Evolutionary conservation across 306 rosid species (phyloP).

Genomic region (Quercus berberidifolia): DNA sequence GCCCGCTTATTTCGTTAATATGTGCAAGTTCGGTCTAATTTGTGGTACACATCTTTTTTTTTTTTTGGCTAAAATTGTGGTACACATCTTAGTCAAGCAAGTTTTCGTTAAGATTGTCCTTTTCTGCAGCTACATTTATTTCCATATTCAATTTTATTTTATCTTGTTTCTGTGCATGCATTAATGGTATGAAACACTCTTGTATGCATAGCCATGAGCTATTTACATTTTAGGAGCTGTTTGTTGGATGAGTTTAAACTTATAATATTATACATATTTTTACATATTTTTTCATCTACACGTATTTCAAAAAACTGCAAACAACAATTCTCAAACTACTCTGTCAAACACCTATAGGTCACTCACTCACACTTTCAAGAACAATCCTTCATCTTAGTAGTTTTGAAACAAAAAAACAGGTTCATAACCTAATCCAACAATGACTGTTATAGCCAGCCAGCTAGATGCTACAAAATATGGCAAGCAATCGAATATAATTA

Average conservation of each 20-base stretch:
- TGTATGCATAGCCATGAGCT: neutral
- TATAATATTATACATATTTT: too few species aligned
- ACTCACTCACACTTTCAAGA: neutral
- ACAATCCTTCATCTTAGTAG: neutral
- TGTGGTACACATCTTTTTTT: neutral
- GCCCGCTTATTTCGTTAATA: neutral
- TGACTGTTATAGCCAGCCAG: too few species aligned
- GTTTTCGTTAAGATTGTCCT: neutral
- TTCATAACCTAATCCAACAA: neutral
- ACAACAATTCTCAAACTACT: too few species aligned
- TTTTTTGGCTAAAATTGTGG: too few species aligned
- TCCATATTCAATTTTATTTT: neutral
- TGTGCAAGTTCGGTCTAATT: neutral
- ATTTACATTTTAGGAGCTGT: neutral
- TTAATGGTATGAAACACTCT: neutral
- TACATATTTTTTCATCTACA: too few species aligned
- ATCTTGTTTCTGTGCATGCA: neutral
- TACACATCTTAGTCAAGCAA: neutral
- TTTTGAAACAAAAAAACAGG: neutral
- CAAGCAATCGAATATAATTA: too few species aligned
- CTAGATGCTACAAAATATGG: too few species aligned
- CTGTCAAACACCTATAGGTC: rapidly evolving
- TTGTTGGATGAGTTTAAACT: too few species aligned
- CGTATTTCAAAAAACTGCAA: too few species aligned
- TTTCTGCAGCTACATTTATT: neutral